These are phyloP conservation scores for barrel medic (Medicago truncatula) DNA, from an alignment of 306 rosid genomes.

Conservation along the genomic window MtrunA17r5.0-ANR NC_053046.1:9587001-9587500, in stretches of 20 bases:
- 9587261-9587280: slow-evolving; percentile 86
- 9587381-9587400: slow-evolving; percentile 29
- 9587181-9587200: slow-evolving; percentile 46
- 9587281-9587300: slow-evolving; percentile 90
- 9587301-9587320: slow-evolving; percentile 55
- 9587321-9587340: slow-evolving; percentile 6
- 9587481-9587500: slow-evolving; percentile 13
- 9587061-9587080: slow-evolving; percentile 69
- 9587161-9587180: slow-evolving; percentile 31
- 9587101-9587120: slow-evolving; percentile 52
- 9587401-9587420: slow-evolving; percentile 27
- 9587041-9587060: slow-evolving; percentile 77
- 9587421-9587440: slow-evolving; percentile 31
- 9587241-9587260: slow-evolving; percentile 93
- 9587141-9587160: neutral
- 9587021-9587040: slow-evolving; percentile 96
- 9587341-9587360: neutral
- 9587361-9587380: slow-evolving; percentile 35
- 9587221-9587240: slow-evolving; percentile 93
- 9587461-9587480: slow-evolving; percentile 31
- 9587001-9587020: slow-evolving; percentile 46
- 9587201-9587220: slow-evolving; percentile 96
- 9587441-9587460: slow-evolving; percentile 31
- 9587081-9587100: slow-evolving; percentile 87
- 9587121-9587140: slow-evolving; percentile 25